Evolutionary conservation across 2,329 filamentous ascomycete genomes (phyloP), one percentile per base, ranked within the genome.

Genomic region (Colletotrichum musae): DNA sequence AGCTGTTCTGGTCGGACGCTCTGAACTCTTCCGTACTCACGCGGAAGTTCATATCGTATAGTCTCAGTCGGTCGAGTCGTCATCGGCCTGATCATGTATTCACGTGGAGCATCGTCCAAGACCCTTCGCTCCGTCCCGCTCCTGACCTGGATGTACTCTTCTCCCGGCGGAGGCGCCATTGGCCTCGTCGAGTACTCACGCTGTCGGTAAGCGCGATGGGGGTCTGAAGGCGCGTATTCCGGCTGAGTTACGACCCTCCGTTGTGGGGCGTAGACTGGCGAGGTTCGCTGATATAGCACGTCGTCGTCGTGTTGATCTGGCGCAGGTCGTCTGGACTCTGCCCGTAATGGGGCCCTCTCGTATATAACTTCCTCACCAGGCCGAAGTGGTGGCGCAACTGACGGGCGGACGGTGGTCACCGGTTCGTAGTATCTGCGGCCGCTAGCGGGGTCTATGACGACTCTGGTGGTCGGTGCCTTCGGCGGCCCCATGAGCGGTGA

Each of bases 351-450:
- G 13, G 85, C 80, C 73, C 91, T 87, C 75, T 95, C 93, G 73
- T 94, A 94, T 51, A 91, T 79, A 60, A 89, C 76, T 64, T 90
- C 87, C 36, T 90, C 88, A 16, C 83, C 24, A 78, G 76, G 43
- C 78, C 76, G 56, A 13, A 64, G 58, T 39, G 86, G 82, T 48
- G 87, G 85, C 5, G 86, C 87, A 16, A 87, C 83, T 7, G 89
- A 90, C 58, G 87, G 87, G 54, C 87, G 81, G 21, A 84, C 75
- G 18, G 83, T 71, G 24, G 84, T 73, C 26, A 78, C 73, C 28
- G 89, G 87, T 73, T 91, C 88, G 69, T 87, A 79, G 81, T 95
- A 98, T 77, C 94, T 90, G 77, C 93, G 93, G 48, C 94, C 94
- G 79, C 91, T 93, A 71, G 93, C 90, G 5, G 68, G 64, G 80